Percentiles rank a stretch among this genome's conserved stretches.
Conservation (phyloP, 2,329 filamentous ascomycete species). For the Verticillium nubilum region DNA sequence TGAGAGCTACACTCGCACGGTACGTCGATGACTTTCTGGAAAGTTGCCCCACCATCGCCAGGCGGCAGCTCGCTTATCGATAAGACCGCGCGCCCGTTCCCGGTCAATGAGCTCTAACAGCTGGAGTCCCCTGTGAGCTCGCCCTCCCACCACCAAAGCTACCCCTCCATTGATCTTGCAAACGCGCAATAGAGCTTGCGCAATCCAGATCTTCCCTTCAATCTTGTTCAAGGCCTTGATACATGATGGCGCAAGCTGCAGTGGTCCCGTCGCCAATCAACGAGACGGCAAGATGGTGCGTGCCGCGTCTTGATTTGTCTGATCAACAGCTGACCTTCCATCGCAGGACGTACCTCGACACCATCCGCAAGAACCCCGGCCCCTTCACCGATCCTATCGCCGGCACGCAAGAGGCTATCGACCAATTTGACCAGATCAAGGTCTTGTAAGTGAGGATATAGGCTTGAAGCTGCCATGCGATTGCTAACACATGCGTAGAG, state of each 20-base stretch:
- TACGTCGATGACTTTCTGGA: not conserved
- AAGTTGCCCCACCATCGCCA: not conserved
- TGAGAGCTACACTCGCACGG: not conserved
- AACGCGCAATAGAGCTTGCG: not conserved
- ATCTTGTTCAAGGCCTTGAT: not conserved
- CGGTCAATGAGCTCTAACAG: not conserved
- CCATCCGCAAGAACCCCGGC: constrained; percentile 68
- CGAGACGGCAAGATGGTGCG: constrained; percentile 11
- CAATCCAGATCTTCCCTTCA: not conserved
- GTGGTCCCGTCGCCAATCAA: not conserved
- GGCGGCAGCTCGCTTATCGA: not conserved
- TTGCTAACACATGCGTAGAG: constrained; percentile 31
- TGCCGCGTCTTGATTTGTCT: not conserved
- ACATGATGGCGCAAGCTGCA: not conserved
- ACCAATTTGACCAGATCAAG: constrained; percentile 63
- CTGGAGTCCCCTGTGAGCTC: not conserved
- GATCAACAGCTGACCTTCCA: not conserved
- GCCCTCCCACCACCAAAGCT: not conserved
- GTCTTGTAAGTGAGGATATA: constrained; percentile 54
- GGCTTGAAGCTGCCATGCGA: not conserved
- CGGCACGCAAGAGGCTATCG: constrained; percentile 45
- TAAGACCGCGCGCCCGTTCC: not conserved
- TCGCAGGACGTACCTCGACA: constrained; percentile 75
- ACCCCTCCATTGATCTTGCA: not conserved
- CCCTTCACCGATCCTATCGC: constrained; percentile 71